Evolutionary conservation across 306 rosid genomes (phyloP), one percentile per base, ranked within the genome.

Genomic region (Bauhinia variegata): DNA sequence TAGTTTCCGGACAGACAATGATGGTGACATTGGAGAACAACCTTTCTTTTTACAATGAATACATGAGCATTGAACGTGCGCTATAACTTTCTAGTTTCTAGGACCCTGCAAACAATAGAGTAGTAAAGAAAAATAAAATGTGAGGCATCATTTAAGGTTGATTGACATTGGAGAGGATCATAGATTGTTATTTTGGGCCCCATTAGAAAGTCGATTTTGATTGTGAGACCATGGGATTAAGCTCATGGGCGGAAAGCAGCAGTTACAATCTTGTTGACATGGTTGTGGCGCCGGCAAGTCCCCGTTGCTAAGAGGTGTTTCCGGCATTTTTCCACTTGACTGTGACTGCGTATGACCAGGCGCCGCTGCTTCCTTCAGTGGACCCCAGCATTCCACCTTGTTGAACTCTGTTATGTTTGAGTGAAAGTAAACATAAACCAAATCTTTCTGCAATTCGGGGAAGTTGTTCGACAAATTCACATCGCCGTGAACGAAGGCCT

Each of bases 301-400:
- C 71, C 54, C 8, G 15, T 67, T 54, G 33, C 75, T 62, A 72
- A 67, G 8, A 15, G 82, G 46, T 19, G 42, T 57, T 11, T 41
- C 70, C 14, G 47, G 57, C 47, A n/a, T 10, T 14, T 12, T 4
- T 78, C 83, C 86, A 68, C 51, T 2, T 1, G 65, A 13, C 0
- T 71, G 13, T 44, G n/a, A n/a, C n/a, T n/a, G n/a, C n/a, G 28
- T 23, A 23, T 1, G 28, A 23, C 28, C 8, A 17, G 81, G 85
- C n/a, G 84, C 73, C 0, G 84, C 64, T 0, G 95, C 86, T 4
- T 85, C 87, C 67, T 71, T 73, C 0, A 93, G 79, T 47, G 99
- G 95, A 5, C 97, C 99, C 97, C 97, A 93, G 48, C 99, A 90
- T 4, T 93, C 89, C 0, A 77, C 97, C 54, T 80, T 86, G 84